Evolutionary conservation across 768 basidiomycete genomes (phyloP).

Genomic region (Lentinula edodes): DNA sequence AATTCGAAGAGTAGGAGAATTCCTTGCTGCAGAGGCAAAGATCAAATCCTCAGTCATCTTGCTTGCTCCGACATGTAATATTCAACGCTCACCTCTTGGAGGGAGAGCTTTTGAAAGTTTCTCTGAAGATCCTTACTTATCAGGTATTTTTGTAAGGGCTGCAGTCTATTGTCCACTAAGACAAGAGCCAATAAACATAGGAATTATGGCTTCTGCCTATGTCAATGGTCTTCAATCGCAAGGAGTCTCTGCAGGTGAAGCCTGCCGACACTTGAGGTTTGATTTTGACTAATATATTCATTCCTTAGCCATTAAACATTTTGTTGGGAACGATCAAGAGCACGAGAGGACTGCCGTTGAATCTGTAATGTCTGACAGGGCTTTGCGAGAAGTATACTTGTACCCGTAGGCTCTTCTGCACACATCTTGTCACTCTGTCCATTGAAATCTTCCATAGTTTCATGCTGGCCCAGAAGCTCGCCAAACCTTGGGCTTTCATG

Average conservation of each 20-base stretch:
- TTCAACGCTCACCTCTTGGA: constrained; percentile 58
- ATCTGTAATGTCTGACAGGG: constrained; percentile 58
- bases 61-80: constrained; percentile 73
- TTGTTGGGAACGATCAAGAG: constrained; percentile 71
- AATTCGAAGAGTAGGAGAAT: constrained; percentile 46
- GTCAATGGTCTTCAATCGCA: constrained; percentile 63
- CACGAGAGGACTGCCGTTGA: constrained; percentile 62
- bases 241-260: constrained; percentile 54
- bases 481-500: constrained; percentile 63
- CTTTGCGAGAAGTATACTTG: constrained; percentile 68
- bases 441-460: constrained; percentile 31
- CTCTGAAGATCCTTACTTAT: constrained; percentile 71
- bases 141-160: constrained; percentile 29
- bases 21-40: constrained; percentile 63
- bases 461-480: constrained; percentile 62
- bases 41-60: constrained; percentile 58
- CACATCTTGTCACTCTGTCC: neutral
- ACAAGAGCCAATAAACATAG: constrained; percentile 23
- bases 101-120: constrained; percentile 68
- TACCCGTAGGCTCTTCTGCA: constrained; percentile 45
- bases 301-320: constrained; percentile 60
- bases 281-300: neutral
- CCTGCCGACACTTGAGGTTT: constrained; percentile 8
- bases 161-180: neutral
- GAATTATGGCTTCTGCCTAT: constrained; percentile 58